Evolutionary conservation across 768 basidiomycete genomes (phyloP), one percentile per base, ranked within the genome.

Genomic region (Tephrocybe sp.): DNA sequence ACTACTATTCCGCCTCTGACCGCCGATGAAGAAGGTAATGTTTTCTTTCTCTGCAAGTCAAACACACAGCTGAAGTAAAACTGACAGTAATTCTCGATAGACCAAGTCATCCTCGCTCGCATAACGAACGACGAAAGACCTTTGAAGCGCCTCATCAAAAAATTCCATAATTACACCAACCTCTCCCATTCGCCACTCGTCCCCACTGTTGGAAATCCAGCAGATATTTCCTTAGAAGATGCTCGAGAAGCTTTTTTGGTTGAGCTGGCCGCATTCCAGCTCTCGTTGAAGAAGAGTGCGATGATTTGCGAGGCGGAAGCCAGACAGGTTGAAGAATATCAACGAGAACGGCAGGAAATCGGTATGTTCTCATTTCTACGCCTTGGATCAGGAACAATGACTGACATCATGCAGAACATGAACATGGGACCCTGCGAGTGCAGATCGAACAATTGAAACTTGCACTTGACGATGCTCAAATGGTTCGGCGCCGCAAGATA

Each of bases 251-350:
- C 86, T 0, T 88, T 93, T 62, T 65, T 92, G 46, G 75, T 90
- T 24, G 91, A 93, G 65, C 67, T 93, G 17, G 82, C 83, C 41
- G 80, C 87, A 10, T 92, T 92, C 62, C 82, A 88, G 64, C 66
- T 92, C 53, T 68, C 81, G 48, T 70, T 93, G 58, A 81, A 85
- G 71, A 93, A 93, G 70, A 87, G 81, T 57, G 73, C 76, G 30
- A 88, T 93, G 83, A 84, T 90, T 39, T 92, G 89, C 60, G 86
- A 92, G 62, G 92, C 90, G 7, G 91, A 93, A 71, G 79, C 81
- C 46, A 76, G 90, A 60, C 90, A 93, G 69, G 90, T 92, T 1
- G 84, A 90, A 60, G 86, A 91, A 65, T 93, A 93, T 62, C 79
- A 90, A 58, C 73, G 78, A 38, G 89, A 90, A 60, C 79, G 80